Evolutionary conservation across 2,329 filamentous ascomycete species (phyloP).

Genomic region (Teratosphaeria gauchensis): DNA sequence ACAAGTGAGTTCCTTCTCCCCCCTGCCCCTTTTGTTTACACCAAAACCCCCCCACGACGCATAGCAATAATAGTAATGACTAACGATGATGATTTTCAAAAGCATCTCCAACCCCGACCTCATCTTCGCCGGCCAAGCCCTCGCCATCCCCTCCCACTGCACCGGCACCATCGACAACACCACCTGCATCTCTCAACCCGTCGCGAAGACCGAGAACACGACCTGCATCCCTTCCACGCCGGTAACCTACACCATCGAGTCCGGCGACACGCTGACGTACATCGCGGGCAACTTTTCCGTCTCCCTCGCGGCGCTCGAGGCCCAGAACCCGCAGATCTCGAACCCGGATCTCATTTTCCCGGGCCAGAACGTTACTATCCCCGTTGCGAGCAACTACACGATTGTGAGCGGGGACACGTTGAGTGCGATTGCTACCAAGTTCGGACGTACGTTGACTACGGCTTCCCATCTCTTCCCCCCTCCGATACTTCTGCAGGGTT

Average conservation of each 20-base stretch:
- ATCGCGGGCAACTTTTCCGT: background rate
- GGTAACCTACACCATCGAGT: background rate
- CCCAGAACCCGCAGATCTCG: background rate
- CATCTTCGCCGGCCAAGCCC: background rate
- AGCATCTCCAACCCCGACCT: background rate
- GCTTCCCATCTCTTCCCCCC: too few relatives aligned
- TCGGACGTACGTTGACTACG: background rate
- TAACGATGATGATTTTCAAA: too few relatives aligned
- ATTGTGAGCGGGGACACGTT: background rate
- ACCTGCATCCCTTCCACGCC: background rate
- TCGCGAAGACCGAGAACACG: background rate
- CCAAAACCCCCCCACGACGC: too few relatives aligned
- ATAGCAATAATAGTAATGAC: too few relatives aligned
- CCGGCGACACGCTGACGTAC: background rate
- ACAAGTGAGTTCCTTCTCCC: background rate
- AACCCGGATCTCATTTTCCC: background rate
- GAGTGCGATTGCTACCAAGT: background rate
- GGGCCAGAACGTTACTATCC: background rate
- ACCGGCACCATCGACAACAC: background rate
- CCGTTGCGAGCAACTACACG: background rate
- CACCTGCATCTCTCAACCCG: background rate
- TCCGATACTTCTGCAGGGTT: too few relatives aligned
- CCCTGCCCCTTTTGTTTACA: too few relatives aligned
- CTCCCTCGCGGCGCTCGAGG: background rate
- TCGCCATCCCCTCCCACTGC: background rate